Evolutionary conservation across 208 protist genomes (phyloP), one percentile per base, ranked within the genome.

Genomic region (Crithidia brevicula): DNA sequence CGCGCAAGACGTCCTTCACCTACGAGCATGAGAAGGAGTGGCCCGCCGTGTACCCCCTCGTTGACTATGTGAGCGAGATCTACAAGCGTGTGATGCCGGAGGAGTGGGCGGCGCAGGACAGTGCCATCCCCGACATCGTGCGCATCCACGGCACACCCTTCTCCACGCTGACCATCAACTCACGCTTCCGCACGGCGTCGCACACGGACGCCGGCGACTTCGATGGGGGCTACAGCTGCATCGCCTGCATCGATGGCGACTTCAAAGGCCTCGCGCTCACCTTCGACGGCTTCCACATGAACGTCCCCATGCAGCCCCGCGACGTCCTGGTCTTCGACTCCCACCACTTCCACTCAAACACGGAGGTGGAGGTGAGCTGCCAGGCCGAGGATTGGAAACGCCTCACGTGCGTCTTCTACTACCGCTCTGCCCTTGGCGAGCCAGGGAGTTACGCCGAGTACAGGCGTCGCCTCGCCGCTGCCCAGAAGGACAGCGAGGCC

Each of bases 301-400:
- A 83, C 47, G 80, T 95, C 16, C 56, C 72, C 18, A 51, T 97
- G 77, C 81, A 88, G 28, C 88, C 91, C 52, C 59, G 85, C n/a
- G 93, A 97, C 65, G 79, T 97, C 11, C 67, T 97, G 22, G 63
- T 97, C 46, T 97, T 97, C 65, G 85, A 97, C 53, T 92, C 93
- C n/a, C 93, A 97, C 78, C 82, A 91, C 74, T 95, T 90, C 46
- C 93, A 97, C 81, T 93, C 88, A 15, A 97, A 97, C 73, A 97
- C 91, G 22, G 90, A 97, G 67, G 62, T 85, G 23, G 90, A 97
- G 64, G 1, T 62, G 42, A 57, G 27, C 43, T 67, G 22, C 54
- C n/a, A 49, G 36, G n/a, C 52, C 30, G 49, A 69, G 53, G 56
- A 84, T 49, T 97, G 93, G 89, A 67, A 57, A 50, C 58, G 93